Evolutionary conservation across 495 filamentous ascomycete genomes (phyloP), one percentile per base, ranked within the genome.

Genomic region (Penicillium arizonense): DNA sequence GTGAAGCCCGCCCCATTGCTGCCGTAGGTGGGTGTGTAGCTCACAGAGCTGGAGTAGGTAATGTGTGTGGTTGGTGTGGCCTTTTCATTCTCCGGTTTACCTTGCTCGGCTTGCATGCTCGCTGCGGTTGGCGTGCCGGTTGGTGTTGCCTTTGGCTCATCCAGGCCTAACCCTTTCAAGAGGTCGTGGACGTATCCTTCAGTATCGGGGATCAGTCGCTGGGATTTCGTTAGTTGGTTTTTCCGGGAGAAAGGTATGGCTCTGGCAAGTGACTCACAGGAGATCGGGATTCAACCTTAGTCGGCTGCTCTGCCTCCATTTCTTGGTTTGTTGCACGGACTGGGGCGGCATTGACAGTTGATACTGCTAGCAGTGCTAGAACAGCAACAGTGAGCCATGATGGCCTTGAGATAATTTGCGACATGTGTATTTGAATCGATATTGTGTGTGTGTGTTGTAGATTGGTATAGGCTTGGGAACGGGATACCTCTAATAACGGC

Each of bases 141-240:
- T 12, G 49, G 28, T 3, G 43, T 38, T 11, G 48, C 11, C 10
- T 16, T 8, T 8, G 62, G 47, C 10, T 44, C 35, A 3, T 49
- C 26, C 3, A 75, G 34, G 16, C 69, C 67, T 5, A 71, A 26
- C 3, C 26, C 24, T 26, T 53, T 47, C 10, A 75, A 35, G 36
- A 72, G 12, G 1, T 55, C 11, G 32, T 47, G 30, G 11, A 75
- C 20, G 21, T 72, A 63, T 5, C 62, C 8, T 10, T 51, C 45
- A n/a, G 57, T 57, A 46, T 55, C 53, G 9, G 72, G 72, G 32
- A 72, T 67, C n/a, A 72, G 41, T 47, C 72, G 56, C 68, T 73
- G 24, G 45, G 3, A 3, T 13, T 23, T 1, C 26, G 44, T 62
- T 53, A 62, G 52, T 32, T 12, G 3, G 2, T 10, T 44, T 3